Base-by-base conservation (phyloP, 345 rosid genomes). In the Syzygium jambos region DNA sequence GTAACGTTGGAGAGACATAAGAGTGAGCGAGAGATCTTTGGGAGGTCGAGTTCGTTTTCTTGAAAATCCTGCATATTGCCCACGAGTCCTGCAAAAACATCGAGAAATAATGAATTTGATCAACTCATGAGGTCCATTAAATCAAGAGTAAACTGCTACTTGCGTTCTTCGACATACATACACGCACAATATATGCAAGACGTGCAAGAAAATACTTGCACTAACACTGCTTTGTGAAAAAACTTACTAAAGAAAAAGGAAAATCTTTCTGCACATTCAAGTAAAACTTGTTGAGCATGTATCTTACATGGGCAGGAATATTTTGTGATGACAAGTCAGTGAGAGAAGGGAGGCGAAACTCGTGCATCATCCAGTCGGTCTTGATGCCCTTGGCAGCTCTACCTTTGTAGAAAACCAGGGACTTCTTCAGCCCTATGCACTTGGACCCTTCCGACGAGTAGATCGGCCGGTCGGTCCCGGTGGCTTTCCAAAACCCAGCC, bases 341-440 rank as follows among this genome's bases (percentile, higher is more conserved):
- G 84, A 94, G 95, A 86, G 96, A 94, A 90, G 99, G 98, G 61
- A 97, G 91, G 77, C 98, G 95, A 88, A 97, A 97, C 96, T 97
- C 99, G 88, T 97, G 99, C 99, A 97, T 97, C 99, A 97, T 97
- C 99, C 99, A 97, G 86, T 97, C 99, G 55, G 99, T 97, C 92
- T 97, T 97, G 87, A 92, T 90, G 51, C 99, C 99, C 91, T 94
- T 97, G 13, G 99, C 96, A 38, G 99, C 99, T 92, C 97, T 94
- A 14, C 99, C 99, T 93, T 90, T 94, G 92, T 97, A 97, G 90
- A 97, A 97, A 59, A 97, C 99, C 23, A 97, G 94, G 9, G 99
- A 97, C 90, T 97, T 97, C 94, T 97, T 97, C 91, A 97, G 85
- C 19, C 99, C 99, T 51, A 97, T 97, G 91, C 99, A 97, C 87